Conservation (phyloP, 768 basidiomycete species). For the Lentinus tigrinus region DNA sequence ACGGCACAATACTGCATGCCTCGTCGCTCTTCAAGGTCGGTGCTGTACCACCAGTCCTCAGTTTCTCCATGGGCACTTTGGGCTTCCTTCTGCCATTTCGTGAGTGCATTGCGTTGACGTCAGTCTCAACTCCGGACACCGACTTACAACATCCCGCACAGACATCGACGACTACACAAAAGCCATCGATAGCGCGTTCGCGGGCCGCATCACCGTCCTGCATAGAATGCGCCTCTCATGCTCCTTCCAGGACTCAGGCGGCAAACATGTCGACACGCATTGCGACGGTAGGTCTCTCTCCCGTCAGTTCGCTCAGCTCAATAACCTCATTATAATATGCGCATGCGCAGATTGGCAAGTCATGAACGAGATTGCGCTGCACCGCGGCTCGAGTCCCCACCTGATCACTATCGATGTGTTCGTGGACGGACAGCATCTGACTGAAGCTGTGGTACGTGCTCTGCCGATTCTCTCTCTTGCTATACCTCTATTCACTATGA, state of each 20-base stretch:
- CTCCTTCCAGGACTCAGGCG: slow-evolving; percentile 64
- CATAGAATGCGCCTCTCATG: slow-evolving; percentile 91
- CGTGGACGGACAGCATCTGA: slow-evolving; percentile 92
- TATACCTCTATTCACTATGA: background rate
- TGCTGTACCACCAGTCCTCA: slow-evolving; percentile 89
- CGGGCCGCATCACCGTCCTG: slow-evolving; percentile 77
- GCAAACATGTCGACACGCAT: slow-evolving; percentile 53
- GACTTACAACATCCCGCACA: slow-evolving; percentile 40
- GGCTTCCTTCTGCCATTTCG: slow-evolving; percentile 94
- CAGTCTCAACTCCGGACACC: background rate
- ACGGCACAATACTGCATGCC: slow-evolving; percentile 92
- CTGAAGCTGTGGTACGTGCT: slow-evolving; percentile 87
- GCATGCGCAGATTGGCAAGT: slow-evolving; percentile 91
- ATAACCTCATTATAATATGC: too few species aligned
- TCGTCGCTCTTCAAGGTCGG: slow-evolving; percentile 87
- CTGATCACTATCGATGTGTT: slow-evolving; percentile 91
- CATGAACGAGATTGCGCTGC: slow-evolving; percentile 94
- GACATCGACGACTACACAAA: slow-evolving; percentile 87
- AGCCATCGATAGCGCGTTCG: slow-evolving; percentile 77
- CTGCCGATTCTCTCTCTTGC: background rate
- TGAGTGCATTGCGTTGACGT: slow-evolving; percentile 39
- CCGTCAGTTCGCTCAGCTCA: too few species aligned
- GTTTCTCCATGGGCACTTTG: slow-evolving; percentile 90
- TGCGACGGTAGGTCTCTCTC: slow-evolving; percentile 50
- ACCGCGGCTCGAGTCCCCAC: slow-evolving; percentile 89